A percentile compares a stretch with the other conserved stretches of the same genome.
These are phyloP conservation scores for Rhamnella rubrinervis DNA, from an alignment of 331 rosid genomes.

Conservation along the genomic window DNA sequence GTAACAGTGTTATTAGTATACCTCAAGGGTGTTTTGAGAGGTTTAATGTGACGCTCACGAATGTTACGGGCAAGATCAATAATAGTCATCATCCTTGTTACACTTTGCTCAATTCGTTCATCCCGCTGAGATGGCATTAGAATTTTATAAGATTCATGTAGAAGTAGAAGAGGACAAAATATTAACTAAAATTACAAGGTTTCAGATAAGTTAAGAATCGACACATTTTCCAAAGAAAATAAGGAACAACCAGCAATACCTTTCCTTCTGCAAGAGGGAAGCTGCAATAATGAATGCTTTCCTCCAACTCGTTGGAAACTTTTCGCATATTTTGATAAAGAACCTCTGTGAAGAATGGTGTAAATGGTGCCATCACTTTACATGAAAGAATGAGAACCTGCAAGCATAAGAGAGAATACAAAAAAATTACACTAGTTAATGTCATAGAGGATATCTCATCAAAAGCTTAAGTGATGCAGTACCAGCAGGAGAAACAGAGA, in stretches of 20 bases:
- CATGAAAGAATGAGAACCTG: constrained; percentile 92
- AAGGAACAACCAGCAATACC: constrained; percentile 36
- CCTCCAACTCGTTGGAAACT: constrained; percentile 63
- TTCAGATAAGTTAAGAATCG: neutral
- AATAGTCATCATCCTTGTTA: constrained; percentile 86
- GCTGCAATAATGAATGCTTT: constrained; percentile 83
- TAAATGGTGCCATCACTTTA: constrained; percentile 98
- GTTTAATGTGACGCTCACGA: constrained; percentile 94
- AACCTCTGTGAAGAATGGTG: constrained; percentile 95
- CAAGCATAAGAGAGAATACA: constrained; percentile 9
- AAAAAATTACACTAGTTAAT: neutral
- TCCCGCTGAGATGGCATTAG: constrained; percentile 48
- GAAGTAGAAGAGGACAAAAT: neutral
- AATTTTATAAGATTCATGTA: neutral
- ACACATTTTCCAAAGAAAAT: neutral
- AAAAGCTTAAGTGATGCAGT: neutral
- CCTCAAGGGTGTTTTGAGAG: constrained; percentile 95
- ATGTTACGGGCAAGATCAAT: constrained; percentile 96
- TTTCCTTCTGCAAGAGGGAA: constrained; percentile 81
- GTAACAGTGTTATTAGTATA: constrained; percentile 12
- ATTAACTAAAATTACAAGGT: neutral
- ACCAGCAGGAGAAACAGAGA: neutral
- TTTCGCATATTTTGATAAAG: constrained; percentile 91
- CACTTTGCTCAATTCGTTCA: constrained; percentile 87
- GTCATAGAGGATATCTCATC: constrained; percentile 1